A percentile compares a stretch with the other conserved stretches of the same genome.
phyloP scores from a whole-genome alignment of 2,329 filamentous ascomycete genomes.

The Laburnicola sp. region DNA sequence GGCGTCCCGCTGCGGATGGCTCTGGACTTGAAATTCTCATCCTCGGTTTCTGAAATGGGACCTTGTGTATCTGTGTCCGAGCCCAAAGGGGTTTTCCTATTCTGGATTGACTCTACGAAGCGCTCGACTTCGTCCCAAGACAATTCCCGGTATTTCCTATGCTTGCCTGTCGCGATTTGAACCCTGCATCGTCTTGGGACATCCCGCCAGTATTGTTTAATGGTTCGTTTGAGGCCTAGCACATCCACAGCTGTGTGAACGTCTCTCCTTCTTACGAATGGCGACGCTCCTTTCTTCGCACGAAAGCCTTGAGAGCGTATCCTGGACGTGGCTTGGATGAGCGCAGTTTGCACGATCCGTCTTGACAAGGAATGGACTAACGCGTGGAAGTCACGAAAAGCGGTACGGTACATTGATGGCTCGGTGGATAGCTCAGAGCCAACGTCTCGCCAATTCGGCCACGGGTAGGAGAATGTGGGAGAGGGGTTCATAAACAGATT shows the following conservation, averaged over 20 bases:
- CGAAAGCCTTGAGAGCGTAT: slow-evolving; percentile 55
- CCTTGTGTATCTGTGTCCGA: slow-evolving; percentile 28
- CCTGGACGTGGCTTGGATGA: slow-evolving; percentile 72
- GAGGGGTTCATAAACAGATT: slow-evolving; percentile 45
- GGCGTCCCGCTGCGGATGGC: slow-evolving; percentile 34
- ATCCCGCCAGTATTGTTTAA: slow-evolving; percentile 55
- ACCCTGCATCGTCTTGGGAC: slow-evolving; percentile 58
- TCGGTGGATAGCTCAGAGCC: slow-evolving; percentile 35
- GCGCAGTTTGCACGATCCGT: slow-evolving; percentile 67
- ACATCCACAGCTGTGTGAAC: slow-evolving; percentile 59
- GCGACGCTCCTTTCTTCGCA: slow-evolving; percentile 31
- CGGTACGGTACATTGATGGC: slow-evolving; percentile 74
- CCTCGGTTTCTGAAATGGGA: slow-evolving; percentile 17
- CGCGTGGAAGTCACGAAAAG: slow-evolving; percentile 74
- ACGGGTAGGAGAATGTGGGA: slow-evolving; percentile 28
- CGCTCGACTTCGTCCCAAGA: slow-evolving; percentile 49
- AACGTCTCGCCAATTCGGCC: slow-evolving; percentile 39
- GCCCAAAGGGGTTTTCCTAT: slow-evolving; percentile 30
- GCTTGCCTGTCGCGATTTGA: slow-evolving; percentile 47
- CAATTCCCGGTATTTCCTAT: slow-evolving; percentile 35
- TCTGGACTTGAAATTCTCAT: slow-evolving; percentile 22
- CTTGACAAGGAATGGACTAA: slow-evolving; percentile 69
- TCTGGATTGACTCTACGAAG: slow-evolving; percentile 17
- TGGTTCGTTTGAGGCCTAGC: slow-evolving; percentile 54
- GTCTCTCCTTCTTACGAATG: slow-evolving; percentile 52